Base-by-base conservation (phyloP, 176 grass and related monocot species). In the Bonia amplexicaulis region DNA sequence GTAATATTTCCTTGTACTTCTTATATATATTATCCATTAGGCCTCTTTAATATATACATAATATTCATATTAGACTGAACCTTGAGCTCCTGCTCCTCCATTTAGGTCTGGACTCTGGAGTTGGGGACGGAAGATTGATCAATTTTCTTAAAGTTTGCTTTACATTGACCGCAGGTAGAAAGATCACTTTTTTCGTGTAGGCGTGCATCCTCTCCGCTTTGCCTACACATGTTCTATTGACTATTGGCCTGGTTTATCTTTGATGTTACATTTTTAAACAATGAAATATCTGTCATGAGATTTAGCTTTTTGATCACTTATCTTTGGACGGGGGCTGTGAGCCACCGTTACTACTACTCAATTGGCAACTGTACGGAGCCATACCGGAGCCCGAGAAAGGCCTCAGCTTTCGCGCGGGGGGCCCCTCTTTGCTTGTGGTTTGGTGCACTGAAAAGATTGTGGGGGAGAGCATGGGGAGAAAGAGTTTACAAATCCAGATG, bases 401-500 rank as follows among this genome's bases (percentile, higher is more conserved):
- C 70, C 54, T 69, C 60, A 19, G 8, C 80, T 87, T 87, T 87
- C 61, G 4, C 35, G 35, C 31, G 31, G 31, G 31, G 31, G 31
- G 31, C 31, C 29, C 29, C 66, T 74, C 85, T 84, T 80, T 87
- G 80, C 84, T 83, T 87, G 60, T 87, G 80, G 73, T 78, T 83
- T 83, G 80, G 80, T 87, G 84, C 84, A 74, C 74, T 80, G 84
- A 87, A 84, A 87, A 90, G 89, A 74, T 69, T 74, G 74, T 55
- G 29, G 41, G 73, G 60, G 35, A 67, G 61, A 35, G 69, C 62
- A 84, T 91, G 89, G 76, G 85, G 54, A 60, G 31, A 91, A 87
- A 79, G 29, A 26, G 23, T 87, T 87, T 74, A 80, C 58, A 87
- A 87, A 80, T 83, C 84, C 44, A 59, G 71, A 78, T 80, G 44